Conservation (phyloP, 1,284 basidiomycete species). For the Agaricales sp. region DNA sequence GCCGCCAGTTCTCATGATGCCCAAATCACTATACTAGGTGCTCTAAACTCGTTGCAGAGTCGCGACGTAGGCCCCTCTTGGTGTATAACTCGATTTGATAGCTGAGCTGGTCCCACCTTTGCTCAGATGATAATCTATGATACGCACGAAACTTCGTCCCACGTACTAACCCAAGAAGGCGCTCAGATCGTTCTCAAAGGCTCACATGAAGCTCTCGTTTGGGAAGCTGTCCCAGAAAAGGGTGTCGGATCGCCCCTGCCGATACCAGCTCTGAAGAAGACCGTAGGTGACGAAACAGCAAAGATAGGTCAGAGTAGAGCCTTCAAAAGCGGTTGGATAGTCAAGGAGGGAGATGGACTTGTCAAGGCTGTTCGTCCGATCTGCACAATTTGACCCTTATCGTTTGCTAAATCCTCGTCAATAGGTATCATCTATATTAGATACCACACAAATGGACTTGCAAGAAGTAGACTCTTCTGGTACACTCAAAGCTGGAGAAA, state of each 20-base stretch:
- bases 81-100: too few relatives aligned
- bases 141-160: slow-evolving; percentile 66
- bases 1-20: slow-evolving; percentile 57
- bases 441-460: slow-evolving; percentile 70
- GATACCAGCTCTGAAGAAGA: slow-evolving; percentile 58
- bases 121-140: slow-evolving; percentile 79
- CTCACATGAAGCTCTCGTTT: slow-evolving; percentile 92
- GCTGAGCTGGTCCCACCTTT: too few relatives aligned
- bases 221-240: slow-evolving; percentile 69
- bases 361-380: slow-evolving; percentile 75
- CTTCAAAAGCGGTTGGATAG: slow-evolving; percentile 97
- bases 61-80: slow-evolving; percentile 56
- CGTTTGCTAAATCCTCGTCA: neutral
- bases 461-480: slow-evolving; percentile 69
- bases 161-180: slow-evolving; percentile 76
- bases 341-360: slow-evolving; percentile 83
- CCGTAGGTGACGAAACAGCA: slow-evolving; percentile 74
- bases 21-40: slow-evolving; percentile 78
- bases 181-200: slow-evolving; percentile 68
- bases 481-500: slow-evolving; percentile 63
- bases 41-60: slow-evolving; percentile 79
- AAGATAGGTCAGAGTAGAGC: slow-evolving; percentile 92
- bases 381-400: too few relatives aligned
- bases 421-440: slow-evolving; percentile 56
- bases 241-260: slow-evolving; percentile 61